Evolutionary conservation across 257 asterid species (phyloP).

Genomic region (Fraxinus quadrangulata): DNA sequence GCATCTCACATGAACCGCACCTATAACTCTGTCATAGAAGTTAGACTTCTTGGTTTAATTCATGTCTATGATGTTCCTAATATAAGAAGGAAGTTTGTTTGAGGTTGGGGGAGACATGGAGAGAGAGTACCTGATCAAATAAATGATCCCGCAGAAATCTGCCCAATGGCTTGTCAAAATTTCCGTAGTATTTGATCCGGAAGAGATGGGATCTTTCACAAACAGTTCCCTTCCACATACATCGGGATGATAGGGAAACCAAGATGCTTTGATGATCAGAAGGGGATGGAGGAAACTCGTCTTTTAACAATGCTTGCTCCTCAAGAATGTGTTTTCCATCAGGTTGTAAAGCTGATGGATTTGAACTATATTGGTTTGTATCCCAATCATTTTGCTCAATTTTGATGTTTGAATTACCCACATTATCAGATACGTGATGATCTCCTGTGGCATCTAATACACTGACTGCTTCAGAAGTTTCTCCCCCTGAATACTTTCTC

Average conservation of each 20-base stretch:
- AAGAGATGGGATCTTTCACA: slow-evolving; percentile 90
- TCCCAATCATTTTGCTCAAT: slow-evolving; percentile 38
- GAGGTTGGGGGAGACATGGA: slow-evolving; percentile 28
- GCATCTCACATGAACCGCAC: slow-evolving; percentile 89
- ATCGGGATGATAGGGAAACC: slow-evolving; percentile 86
- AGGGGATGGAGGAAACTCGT: slow-evolving; percentile 83
- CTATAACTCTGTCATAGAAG: slow-evolving; percentile 59
- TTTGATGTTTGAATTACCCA: slow-evolving; percentile 32
- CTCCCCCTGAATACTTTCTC: slow-evolving; percentile 34
- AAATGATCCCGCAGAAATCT: slow-evolving; percentile 87
- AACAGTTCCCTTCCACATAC: slow-evolving; percentile 95
- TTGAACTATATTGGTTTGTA: slow-evolving; percentile 29
- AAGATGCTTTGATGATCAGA: slow-evolving; percentile 92
- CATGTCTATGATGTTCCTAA: neutral
- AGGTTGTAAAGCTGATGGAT: slow-evolving; percentile 38
- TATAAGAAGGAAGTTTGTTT: neutral
- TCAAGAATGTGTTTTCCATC: slow-evolving; percentile 43
- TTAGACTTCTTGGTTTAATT: slow-evolving; percentile 25
- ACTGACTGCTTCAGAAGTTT: slow-evolving; percentile 31
- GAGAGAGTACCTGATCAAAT: slow-evolving; percentile 77
- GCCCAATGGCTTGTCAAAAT: slow-evolving; percentile 90
- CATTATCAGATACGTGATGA: slow-evolving; percentile 28
- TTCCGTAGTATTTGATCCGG: slow-evolving; percentile 88
- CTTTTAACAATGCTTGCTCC: slow-evolving; percentile 54
- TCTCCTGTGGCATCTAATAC: slow-evolving; percentile 28